Evolutionary conservation across 768 basidiomycete species (phyloP).

Genomic region (Boletus speciosus): DNA sequence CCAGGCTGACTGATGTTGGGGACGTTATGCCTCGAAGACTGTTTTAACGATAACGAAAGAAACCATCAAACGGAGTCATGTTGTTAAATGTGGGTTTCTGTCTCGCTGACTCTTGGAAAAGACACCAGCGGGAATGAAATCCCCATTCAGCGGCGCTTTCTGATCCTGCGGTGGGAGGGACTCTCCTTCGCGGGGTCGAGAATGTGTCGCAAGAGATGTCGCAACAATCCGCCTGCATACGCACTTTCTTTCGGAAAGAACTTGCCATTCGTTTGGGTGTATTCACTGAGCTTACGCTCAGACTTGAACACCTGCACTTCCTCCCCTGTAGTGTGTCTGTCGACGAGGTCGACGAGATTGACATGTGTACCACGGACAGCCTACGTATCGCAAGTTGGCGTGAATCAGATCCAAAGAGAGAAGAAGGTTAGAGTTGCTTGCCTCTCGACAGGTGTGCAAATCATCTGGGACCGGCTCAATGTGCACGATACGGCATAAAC

Average conservation of each 20-base stretch:
- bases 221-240: constrained; percentile 15
- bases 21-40: neutral
- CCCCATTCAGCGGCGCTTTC: constrained; percentile 11
- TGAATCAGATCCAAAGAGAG: neutral
- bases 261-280: constrained; percentile 7
- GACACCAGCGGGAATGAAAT: constrained; percentile 3
- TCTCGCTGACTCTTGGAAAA: neutral
- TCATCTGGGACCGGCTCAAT: constrained; percentile 8
- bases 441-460: constrained; percentile 8
- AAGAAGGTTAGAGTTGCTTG: neutral
- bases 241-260: constrained; percentile 13
- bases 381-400: neutral
- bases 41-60: neutral
- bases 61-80: neutral
- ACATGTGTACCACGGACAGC: neutral
- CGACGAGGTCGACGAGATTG: constrained; percentile 22
- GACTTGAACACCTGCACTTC: neutral
- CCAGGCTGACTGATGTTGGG: neutral
- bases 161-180: neutral
- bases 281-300: constrained; percentile 9
- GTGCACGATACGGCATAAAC: constrained; percentile 1
- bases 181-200: neutral
- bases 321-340: constrained; percentile 1
- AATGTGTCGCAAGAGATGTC: constrained; percentile 15
- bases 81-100: constrained; percentile 1